phyloP scores from a whole-genome alignment of 352 stramenopile species.

The Pythium monospermum region DNA sequence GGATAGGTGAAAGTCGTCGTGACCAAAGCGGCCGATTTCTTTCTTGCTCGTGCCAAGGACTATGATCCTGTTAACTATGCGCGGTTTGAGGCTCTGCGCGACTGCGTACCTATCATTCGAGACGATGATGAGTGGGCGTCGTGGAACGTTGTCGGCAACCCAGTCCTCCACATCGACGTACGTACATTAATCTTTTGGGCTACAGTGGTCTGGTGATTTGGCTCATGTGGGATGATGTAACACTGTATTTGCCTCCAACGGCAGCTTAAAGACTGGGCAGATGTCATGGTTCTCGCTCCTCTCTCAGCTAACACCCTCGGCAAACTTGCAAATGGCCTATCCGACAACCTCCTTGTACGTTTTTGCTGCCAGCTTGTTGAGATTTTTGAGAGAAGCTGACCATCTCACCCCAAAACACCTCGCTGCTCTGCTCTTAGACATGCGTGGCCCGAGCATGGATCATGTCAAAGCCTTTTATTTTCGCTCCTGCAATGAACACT shows the following conservation, averaged over 20 bases:
- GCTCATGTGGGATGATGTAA: neutral
- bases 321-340: slow-evolving; percentile 91
- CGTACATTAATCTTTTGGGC: neutral
- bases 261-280: slow-evolving; percentile 95
- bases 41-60: slow-evolving; percentile 63
- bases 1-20: slow-evolving; percentile 72
- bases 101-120: slow-evolving; percentile 38
- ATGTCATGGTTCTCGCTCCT: slow-evolving; percentile 86
- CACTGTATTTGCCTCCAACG: slow-evolving; percentile 6
- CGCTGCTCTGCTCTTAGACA: slow-evolving; percentile 40
- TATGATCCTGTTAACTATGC: slow-evolving; percentile 57
- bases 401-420: neutral
- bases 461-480: slow-evolving; percentile 89
- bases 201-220: neutral
- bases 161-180: slow-evolving; percentile 87
- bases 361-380: slow-evolving; percentile 1
- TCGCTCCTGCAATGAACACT: slow-evolving; percentile 97
- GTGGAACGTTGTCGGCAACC: slow-evolving; percentile 79
- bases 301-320: slow-evolving; percentile 89
- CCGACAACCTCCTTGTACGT: slow-evolving; percentile 91
- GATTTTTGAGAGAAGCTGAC: neutral
- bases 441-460: slow-evolving; percentile 93
- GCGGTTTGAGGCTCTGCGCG: slow-evolving; percentile 32
- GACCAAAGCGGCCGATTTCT: slow-evolving; percentile 80
- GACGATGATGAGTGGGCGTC: slow-evolving; percentile 81